A percentile compares a stretch with the other conserved stretches of the same genome.
These are phyloP conservation scores for Scutellaria minor DNA, from an alignment of 257 asterid genomes.

Conservation along the genomic window DNA sequence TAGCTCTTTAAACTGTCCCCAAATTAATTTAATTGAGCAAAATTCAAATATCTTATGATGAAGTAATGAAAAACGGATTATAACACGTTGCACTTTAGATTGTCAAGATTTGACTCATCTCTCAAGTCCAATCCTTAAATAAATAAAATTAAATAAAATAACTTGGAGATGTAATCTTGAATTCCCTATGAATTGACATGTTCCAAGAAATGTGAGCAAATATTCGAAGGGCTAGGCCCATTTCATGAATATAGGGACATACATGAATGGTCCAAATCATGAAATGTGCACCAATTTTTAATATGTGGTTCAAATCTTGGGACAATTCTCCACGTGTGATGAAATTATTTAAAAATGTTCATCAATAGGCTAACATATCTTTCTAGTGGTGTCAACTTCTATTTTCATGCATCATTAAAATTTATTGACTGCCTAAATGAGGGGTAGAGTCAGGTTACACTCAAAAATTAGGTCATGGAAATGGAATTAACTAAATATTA, in stretches of 20 bases:
- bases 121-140: no score
- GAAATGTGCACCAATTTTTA: slow-evolving; percentile 38
- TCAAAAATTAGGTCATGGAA: slow-evolving; percentile 45
- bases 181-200: slow-evolving; percentile 15
- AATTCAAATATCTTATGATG: no score
- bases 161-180: not conserved
- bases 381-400: slow-evolving; percentile 45
- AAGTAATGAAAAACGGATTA: no score
- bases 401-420: slow-evolving; percentile 31
- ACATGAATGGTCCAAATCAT: slow-evolving; percentile 37
- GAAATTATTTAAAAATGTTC: slow-evolving; percentile 26
- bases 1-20: no score
- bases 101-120: no score
- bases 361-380: slow-evolving; percentile 32
- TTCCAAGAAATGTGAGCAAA: slow-evolving; percentile 3
- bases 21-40: no score
- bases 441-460: slow-evolving; percentile 40
- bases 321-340: slow-evolving; percentile 41
- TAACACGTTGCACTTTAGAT: no score
- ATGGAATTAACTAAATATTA: not conserved
- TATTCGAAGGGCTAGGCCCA: slow-evolving; percentile 24
- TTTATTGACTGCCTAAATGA: slow-evolving; percentile 13
- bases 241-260: slow-evolving; percentile 30
- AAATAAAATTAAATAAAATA: not conserved
- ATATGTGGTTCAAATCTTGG: slow-evolving; percentile 18